These are phyloP conservation scores for Xylaria nigripes DNA, from an alignment of 495 filamentous ascomycete genomes.

Conservation along the genomic window DNA sequence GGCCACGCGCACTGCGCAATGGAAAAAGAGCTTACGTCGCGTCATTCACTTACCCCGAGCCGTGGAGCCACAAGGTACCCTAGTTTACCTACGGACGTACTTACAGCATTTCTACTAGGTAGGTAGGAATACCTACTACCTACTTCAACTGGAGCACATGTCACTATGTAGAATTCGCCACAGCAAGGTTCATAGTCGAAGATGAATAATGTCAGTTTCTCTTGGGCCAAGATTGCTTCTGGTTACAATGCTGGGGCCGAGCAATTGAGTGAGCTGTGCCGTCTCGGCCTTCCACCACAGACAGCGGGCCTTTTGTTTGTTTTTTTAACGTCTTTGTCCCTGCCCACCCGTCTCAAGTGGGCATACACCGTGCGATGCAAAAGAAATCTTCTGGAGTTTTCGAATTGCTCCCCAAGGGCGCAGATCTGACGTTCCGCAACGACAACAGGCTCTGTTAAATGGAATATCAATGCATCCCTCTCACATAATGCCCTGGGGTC, in stretches of 20 bases:
- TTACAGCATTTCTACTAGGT: background rate
- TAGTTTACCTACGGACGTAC: too few relatives aligned
- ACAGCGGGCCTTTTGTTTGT: conserved; percentile 21
- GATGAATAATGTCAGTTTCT: conserved; percentile 20
- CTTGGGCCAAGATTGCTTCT: conserved; percentile 20
- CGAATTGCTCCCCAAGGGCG: conserved; percentile 25
- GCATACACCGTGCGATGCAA: conserved; percentile 15
- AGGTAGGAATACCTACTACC: background rate
- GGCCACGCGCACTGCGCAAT: too few relatives aligned
- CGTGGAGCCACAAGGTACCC: too few relatives aligned
- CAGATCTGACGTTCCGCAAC: conserved; percentile 21
- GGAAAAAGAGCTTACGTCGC: too few relatives aligned
- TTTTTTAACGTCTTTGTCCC: conserved; percentile 15
- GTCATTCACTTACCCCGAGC: too few relatives aligned
- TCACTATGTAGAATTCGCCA: background rate
- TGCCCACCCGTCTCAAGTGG: conserved; percentile 2
- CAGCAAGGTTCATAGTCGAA: background rate
- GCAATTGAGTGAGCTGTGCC: conserved; percentile 6
- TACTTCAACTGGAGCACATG: background rate
- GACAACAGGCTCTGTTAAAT: conserved; percentile 17
- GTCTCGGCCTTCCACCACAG: conserved; percentile 18
- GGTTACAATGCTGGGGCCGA: conserved; percentile 17
- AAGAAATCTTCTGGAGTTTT: conserved; percentile 31
- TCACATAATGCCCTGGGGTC: conserved; percentile 14
- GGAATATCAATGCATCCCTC: conserved; percentile 24